phyloP scores from a whole-genome alignment of 2,329 filamentous ascomycete species.

The Alternaria gansuensis region DNA sequence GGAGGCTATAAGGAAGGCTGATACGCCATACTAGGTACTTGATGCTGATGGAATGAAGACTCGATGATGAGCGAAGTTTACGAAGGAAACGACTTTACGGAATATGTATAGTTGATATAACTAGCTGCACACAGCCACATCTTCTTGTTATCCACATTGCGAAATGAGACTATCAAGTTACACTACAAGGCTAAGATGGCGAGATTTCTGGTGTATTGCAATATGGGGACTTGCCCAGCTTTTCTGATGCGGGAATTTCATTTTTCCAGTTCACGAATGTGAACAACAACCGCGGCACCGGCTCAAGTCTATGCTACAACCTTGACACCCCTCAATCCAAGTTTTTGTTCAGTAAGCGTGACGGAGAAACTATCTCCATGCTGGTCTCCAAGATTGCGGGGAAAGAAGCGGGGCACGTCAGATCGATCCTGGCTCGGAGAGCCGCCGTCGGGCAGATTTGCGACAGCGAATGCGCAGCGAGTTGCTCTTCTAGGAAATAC shows the following conservation, averaged over 20 bases:
- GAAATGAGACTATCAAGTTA: too few species aligned
- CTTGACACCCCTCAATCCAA: neutral
- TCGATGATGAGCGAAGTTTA: neutral
- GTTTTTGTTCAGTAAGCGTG: neutral
- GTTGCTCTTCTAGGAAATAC: conserved; percentile 6
- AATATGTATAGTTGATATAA: neutral
- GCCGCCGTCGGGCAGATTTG: neutral
- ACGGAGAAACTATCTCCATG: conserved; percentile 16
- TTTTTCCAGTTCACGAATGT: neutral
- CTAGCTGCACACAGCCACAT: neutral
- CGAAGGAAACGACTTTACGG: neutral
- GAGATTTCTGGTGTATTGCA: too few species aligned
- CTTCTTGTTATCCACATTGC: too few species aligned
- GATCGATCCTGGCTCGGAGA: neutral
- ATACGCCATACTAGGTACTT: conserved; percentile 37
- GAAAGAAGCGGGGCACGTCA: conserved; percentile 9
- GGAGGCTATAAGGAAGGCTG: conserved; percentile 40
- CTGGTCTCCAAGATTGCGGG: conserved; percentile 7
- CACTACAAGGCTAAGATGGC: too few species aligned
- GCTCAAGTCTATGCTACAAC: neutral
- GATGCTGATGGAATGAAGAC: neutral
- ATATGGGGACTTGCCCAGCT: too few species aligned
- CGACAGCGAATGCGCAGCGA: neutral
- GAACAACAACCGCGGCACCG: conserved; percentile 6
- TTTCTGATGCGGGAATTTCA: too few species aligned